phyloP scores from a whole-genome alignment of 805 yeast species.

The Kregervanrija delftensis region DNA sequence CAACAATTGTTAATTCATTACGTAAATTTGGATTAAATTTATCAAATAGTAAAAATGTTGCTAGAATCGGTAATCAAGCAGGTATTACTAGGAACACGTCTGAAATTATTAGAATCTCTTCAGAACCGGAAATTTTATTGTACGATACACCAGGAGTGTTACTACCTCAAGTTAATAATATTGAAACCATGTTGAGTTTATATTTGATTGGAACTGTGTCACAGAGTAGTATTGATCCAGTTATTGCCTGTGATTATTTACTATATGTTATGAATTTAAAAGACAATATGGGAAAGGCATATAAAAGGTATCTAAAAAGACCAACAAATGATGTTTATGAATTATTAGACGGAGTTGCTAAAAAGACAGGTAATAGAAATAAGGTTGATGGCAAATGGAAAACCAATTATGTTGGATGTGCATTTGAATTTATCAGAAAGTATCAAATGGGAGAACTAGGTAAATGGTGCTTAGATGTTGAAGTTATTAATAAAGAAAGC shows the following conservation, averaged over 20 bases:
- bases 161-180: constrained; percentile 61
- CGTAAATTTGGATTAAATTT: constrained; percentile 33
- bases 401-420: constrained; percentile 52
- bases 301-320: constrained; percentile 38
- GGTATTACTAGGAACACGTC: constrained; percentile 83
- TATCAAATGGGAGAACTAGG: constrained; percentile 53
- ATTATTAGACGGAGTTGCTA: constrained; percentile 44
- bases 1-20: constrained; percentile 73
- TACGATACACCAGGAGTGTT: constrained; percentile 94
- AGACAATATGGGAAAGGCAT: constrained; percentile 38
- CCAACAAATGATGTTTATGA: constrained; percentile 72
- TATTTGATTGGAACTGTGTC: constrained; percentile 72
- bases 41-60: constrained; percentile 51
- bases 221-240: constrained; percentile 67
- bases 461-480: constrained; percentile 25
- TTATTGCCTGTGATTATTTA: constrained; percentile 79
- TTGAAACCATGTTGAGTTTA: constrained; percentile 67
- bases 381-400: constrained; percentile 22
- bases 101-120: constrained; percentile 59
- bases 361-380: constrained; percentile 24
- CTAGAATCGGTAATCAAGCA: constrained; percentile 78
- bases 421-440: constrained; percentile 53
- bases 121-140: constrained; percentile 57
- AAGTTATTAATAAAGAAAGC: constrained; percentile 1
- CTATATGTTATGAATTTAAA: constrained; percentile 66